Base-by-base conservation (phyloP, 495 filamentous ascomycete species). In the Oidiodendron maius region DNA sequence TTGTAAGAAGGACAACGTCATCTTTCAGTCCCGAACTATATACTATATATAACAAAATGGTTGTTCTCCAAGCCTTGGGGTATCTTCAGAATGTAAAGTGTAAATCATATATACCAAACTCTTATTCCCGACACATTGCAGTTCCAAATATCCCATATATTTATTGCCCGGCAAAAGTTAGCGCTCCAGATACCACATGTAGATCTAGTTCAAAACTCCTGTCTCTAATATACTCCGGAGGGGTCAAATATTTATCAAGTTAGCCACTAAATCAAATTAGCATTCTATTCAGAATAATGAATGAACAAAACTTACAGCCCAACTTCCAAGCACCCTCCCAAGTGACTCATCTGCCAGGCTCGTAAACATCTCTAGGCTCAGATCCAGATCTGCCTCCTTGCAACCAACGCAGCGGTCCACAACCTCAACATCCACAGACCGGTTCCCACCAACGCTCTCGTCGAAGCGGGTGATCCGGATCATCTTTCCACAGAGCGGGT, bases 341-440 rank as follows among this genome's bases (percentile, higher is more conserved):
- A 69, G 57, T 24, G 60, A 69, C 30, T 73, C 53, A 3, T 75
- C 62, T 3, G 81, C 85, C 42, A 91, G 51, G 46, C 70, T 56
- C 21, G 71, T 64, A 61, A 91, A 91, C 10, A 80, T 77, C 3
- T 62, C 59, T 4, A 71, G 62, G 11, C 74, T 82, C 16, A 87
- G 70, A 68, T 91, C 86, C 10, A 91, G 46, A 67, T 91, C 86
- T 3, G 68, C 68, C 12, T 73, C 65, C 32, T 64, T 51, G 58
- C 88, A 91, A 0, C 80, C 83, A 12, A 58, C 71, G 66, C 88
- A 91, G 25, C 86, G 67, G 69, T 93, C 88, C 12, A 89, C 84
- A 0, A 94, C 80, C 34, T 62, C 81, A 3, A 89, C 77, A 60
- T 84, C 81, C 16, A 62, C 59, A 46, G 50, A 55, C 3, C 91